Evolutionary conservation across 768 basidiomycete species (phyloP).

Genomic region (Rhodotorula kratochvilovae): DNA sequence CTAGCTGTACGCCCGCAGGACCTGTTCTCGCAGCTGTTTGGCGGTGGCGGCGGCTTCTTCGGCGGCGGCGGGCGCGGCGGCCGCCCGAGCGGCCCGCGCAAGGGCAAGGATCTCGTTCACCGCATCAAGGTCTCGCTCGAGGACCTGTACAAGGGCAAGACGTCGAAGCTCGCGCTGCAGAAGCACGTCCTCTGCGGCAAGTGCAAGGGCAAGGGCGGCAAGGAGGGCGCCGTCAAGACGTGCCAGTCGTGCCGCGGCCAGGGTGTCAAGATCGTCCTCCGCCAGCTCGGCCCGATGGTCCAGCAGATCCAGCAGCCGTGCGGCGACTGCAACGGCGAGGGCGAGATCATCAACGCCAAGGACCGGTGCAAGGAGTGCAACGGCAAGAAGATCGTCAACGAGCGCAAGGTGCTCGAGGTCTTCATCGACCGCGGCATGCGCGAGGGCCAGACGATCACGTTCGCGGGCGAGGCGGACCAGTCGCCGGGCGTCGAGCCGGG

Average conservation of each 20-base stretch:
- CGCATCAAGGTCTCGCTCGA: slow-evolving; percentile 93
- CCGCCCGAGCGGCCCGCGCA: slow-evolving; percentile 65
- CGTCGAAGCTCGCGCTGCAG: slow-evolving; percentile 92
- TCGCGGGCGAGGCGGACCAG: slow-evolving; percentile 87
- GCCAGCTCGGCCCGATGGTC: slow-evolving; percentile 99
- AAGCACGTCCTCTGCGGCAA: slow-evolving; percentile 89
- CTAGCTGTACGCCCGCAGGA: slow-evolving; percentile 50
- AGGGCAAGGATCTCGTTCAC: slow-evolving; percentile 97
- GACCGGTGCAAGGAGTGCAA: slow-evolving; percentile 88
- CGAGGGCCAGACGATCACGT: slow-evolving; percentile 81
- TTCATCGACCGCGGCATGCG: slow-evolving; percentile 98
- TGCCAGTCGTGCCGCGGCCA: slow-evolving; percentile 79
- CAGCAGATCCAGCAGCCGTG: slow-evolving; percentile 96
- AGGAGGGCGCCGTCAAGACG: slow-evolving; percentile 83
- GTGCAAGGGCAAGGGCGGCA: slow-evolving; percentile 94
- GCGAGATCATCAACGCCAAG: slow-evolving; percentile 88
- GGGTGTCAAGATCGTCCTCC: slow-evolving; percentile 81
- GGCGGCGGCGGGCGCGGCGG: slow-evolving; percentile 58
- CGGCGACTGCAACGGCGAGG: slow-evolving; percentile 86
- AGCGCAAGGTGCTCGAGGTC: slow-evolving; percentile 96
- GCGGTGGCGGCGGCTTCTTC: slow-evolving; percentile 55
- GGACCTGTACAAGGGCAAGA: slow-evolving; percentile 98
- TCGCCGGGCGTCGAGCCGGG: slow-evolving; percentile 82
- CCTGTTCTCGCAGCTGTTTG: slow-evolving; percentile 93
- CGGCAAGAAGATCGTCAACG: slow-evolving; percentile 88